Percentiles rank a stretch among this genome's conserved stretches.
These are phyloP conservation scores for Rhodotorula sp. DNA, from an alignment of 1,284 basidiomycete genomes.

Conservation along the genomic window DNA sequence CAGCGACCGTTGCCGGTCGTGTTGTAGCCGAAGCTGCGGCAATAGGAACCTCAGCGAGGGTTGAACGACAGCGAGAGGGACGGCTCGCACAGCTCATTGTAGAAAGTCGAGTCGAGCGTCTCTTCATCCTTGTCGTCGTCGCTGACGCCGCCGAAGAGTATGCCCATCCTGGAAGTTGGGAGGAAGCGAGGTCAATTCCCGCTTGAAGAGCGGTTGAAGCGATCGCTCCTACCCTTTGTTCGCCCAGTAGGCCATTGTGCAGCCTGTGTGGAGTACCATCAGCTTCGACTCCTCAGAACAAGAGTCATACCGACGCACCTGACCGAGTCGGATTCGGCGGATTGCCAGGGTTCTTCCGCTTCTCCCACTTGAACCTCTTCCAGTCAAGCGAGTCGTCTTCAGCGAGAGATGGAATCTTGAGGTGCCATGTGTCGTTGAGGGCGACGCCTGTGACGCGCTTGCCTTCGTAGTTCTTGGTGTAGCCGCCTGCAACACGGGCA, in stretches of 20 bases:
- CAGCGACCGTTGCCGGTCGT: conserved; percentile 73
- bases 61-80: no score
- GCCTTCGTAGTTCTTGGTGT: conserved; percentile 85
- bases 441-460: conserved; percentile 82
- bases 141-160: conserved; percentile 87
- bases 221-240: conserved; percentile 31
- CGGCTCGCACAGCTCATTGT: conserved; percentile 67
- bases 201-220: background rate
- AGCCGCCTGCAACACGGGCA: conserved; percentile 65
- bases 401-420: conserved; percentile 55
- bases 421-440: conserved; percentile 86
- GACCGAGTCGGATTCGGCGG: conserved; percentile 48
- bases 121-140: conserved; percentile 88
- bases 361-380: conserved; percentile 75
- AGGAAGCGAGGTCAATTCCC: background rate
- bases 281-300: no score
- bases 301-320: background rate
- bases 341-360: conserved; percentile 74
- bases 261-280: conserved; percentile 53
- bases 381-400: conserved; percentile 50
- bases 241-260: conserved; percentile 79
- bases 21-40: conserved; percentile 72
- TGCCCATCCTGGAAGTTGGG: conserved; percentile 57
- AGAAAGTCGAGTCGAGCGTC: conserved; percentile 76
- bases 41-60: background rate